Base-by-base conservation (phyloP, 805 yeast species). In the Wickerhamiella australiensis region DNA sequence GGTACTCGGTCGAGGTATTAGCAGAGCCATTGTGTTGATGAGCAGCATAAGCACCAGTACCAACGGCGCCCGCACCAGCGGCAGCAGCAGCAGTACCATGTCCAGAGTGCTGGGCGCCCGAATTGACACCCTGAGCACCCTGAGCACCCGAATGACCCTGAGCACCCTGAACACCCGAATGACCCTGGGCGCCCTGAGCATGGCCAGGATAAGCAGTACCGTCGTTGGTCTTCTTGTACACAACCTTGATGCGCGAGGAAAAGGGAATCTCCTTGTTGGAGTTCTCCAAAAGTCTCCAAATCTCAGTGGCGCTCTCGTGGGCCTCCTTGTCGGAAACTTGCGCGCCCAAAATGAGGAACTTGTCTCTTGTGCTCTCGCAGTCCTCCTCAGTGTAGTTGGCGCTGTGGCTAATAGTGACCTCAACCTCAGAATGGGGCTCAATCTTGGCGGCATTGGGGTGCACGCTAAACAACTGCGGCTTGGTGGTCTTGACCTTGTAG, bases 401-500 rank as follows among this genome's bases (percentile, higher is more conserved):
- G 67, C 88, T 88, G 54, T 86, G 78, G 59, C 86, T 85, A 59
- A 92, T 63, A 43, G 88, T 77, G 48, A 92, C 84, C 50, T 82
- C 78, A 48, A 80, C 67, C 21, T 79, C 65, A 56, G 77, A 76
- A 31, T 94, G 92, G 12, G 97, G 88, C 25, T 71, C 72, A 51
- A 92, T 72, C 31, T 82, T 65, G 13, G 92, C 78, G 52, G 96
- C 90, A 66, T 88, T 92, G 54, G 98, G 98, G 69, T 96, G 82
- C 47, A 92, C 97, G 66, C 95, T 85, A 72, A 88, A 75, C 66
- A 85, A 72, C 66, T 85, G 88, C 53, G 98, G 98, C 8, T 97
- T 96, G 5, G 98, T 92, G 42, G 98, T 90, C 70, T 90, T 92
- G 62, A 92, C 96, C 71, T 92, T 92, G 74, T 86, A 92, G 26